phyloP scores from a whole-genome alignment of 2,329 filamentous ascomycete genomes.

The Verruconis gallopava region DNA sequence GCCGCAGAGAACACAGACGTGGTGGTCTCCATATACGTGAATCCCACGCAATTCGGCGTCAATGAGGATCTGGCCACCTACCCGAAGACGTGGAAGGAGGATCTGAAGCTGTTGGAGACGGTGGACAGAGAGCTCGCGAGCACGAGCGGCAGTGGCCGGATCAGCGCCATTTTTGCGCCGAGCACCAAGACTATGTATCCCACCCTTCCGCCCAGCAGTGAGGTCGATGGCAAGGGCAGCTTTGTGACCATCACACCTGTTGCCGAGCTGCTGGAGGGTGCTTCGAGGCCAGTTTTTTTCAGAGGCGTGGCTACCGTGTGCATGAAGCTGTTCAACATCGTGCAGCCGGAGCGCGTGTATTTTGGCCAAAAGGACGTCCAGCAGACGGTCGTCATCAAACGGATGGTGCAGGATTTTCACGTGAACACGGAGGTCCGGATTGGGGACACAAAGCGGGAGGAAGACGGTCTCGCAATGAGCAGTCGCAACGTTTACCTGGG shows the following conservation, averaged over 20 bases:
- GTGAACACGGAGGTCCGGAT: conserved; percentile 63
- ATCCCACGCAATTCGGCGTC: conserved; percentile 89
- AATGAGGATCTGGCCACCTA: conserved; percentile 82
- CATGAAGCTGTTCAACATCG: conserved; percentile 84
- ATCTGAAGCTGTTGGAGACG: conserved; percentile 51
- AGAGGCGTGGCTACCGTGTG: conserved; percentile 91
- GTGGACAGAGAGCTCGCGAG: conserved; percentile 61
- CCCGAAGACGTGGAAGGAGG: conserved; percentile 75
- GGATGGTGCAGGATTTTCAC: conserved; percentile 80
- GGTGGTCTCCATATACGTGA: conserved; percentile 87
- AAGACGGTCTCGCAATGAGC: conserved; percentile 77
- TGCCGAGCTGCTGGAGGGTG: conserved; percentile 68
- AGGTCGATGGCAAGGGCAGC: conserved; percentile 63
- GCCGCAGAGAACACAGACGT: conserved; percentile 75
- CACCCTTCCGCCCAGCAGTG: conserved; percentile 57
- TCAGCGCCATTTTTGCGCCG: conserved; percentile 78
- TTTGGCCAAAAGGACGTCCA: conserved; percentile 98
- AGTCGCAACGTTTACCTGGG: conserved; percentile 87
- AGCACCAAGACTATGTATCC: conserved; percentile 80
- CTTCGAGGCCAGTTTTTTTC: conserved; percentile 85
- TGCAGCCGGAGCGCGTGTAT: conserved; percentile 65
- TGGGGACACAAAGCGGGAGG: conserved; percentile 60
- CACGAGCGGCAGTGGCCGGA: conserved; percentile 39
- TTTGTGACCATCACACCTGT: conserved; percentile 89
- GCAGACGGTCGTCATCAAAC: conserved; percentile 80